phyloP scores from a whole-genome alignment of 192 early-diverging fungal species.

The Hyaloraphidium curvatum region DNA sequence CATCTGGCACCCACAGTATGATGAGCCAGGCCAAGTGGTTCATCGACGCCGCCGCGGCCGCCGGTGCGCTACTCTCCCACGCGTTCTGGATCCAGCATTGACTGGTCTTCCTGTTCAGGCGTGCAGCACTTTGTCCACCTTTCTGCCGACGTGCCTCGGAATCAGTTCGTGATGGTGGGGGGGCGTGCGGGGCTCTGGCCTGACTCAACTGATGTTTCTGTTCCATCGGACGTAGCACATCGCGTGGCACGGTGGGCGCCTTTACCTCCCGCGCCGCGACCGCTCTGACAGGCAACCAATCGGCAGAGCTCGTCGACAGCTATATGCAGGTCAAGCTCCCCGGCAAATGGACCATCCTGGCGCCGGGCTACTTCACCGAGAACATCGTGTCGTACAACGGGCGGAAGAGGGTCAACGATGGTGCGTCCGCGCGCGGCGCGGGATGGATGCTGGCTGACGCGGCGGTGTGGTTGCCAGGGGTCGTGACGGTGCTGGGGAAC shows the following conservation, averaged over 20 bases:
- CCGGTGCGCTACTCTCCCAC: not conserved
- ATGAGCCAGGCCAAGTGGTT: conserved; percentile 3
- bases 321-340: not conserved
- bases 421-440: not conserved
- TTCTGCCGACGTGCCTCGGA: not conserved
- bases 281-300: not conserved
- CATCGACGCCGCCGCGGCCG: conserved; percentile 1
- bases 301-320: not conserved
- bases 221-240: too few relatives aligned
- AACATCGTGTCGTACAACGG: conserved; percentile 1
- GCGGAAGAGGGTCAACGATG: not conserved
- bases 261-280: not conserved
- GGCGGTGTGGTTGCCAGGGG: not conserved
- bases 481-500: not conserved
- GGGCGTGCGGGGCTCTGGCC: too few relatives aligned
- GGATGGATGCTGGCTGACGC: not conserved
- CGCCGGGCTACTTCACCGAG: conserved; percentile 1
- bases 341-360: not conserved
- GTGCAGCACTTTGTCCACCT: not conserved
- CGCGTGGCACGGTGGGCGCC: conserved; percentile 1
- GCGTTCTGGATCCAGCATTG: not conserved
- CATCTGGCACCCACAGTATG: too few relatives aligned
- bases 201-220: too few relatives aligned
- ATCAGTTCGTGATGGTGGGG: conserved; percentile 1
- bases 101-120: not conserved